Base-by-base conservation (phyloP, 2,329 filamentous ascomycete genomes). In the Nemania serpens region DNA sequence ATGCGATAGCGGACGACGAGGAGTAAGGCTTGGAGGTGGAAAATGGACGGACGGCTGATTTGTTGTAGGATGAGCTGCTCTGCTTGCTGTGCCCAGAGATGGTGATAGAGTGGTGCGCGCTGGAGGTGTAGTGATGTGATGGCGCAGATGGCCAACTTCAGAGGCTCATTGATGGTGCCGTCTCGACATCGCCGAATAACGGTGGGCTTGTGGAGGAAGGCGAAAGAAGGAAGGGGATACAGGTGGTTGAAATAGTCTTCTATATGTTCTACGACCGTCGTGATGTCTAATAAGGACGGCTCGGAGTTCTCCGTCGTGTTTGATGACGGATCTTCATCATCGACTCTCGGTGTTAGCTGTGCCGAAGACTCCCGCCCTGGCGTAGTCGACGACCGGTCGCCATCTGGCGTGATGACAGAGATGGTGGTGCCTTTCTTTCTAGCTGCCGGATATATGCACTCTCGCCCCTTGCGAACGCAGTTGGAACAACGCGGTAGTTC, bases 141-240 rank as follows among this genome's bases (percentile, higher is more conserved):
- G 25, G 73, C 74, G 42, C 71, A 75, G 47, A 76, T 73, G 13
- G 75, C 71, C 5, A 75, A 62, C 52, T 69, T 68, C 22, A 76
- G 61, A 1, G 71, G 67, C 41, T 69, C 65, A 46, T 75, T 70
- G 1, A 75, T 68, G n/a, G 66, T 73, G 13, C 69, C 68, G 20
- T 72, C 68, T 9, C 63, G 63, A 42, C 71, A 73, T 29, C 73
- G 68, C 36, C 71, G 68, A 37, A 69, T 69, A 1, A 73, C 71
- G 5, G 71, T 75, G n/a, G 71, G 66, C 17, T 72, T 70, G 34
- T 76, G 74, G 9, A 76, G 66, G 50, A 76, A 76, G 3, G 73
- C 68, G 50, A 74, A 75, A 1, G 73, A 75, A 1, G 73, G 70
- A 1, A 75, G 66, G 15, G 73, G 70, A 50, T 75, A 74, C 11